Conservation (phyloP, 73 alveolate species). For the Paramecium octaurelia region DNA sequence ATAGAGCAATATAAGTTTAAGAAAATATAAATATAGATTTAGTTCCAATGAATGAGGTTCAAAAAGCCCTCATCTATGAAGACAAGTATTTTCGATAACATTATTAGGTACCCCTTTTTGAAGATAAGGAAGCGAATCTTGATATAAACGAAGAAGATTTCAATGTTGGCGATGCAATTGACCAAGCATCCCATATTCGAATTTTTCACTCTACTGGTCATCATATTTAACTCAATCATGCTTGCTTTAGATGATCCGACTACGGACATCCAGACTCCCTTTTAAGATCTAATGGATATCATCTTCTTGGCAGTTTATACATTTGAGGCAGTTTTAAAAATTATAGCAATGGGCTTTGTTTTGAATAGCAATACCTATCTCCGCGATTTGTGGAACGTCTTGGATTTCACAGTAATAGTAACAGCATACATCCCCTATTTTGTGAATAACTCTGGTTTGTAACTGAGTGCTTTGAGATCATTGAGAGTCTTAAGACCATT, state of each 20-base stretch:
- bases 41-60: constrained; percentile 40
- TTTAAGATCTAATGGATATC: constrained; percentile 10
- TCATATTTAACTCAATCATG: constrained; percentile 66
- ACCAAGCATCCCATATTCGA: constrained; percentile 54
- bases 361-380: constrained; percentile 58
- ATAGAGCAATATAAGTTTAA: neutral
- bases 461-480: constrained; percentile 87
- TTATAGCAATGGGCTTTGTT: constrained; percentile 62
- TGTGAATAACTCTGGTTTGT: constrained; percentile 60
- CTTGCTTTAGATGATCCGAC: constrained; percentile 88
- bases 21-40: constrained; percentile 1
- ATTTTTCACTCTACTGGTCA: constrained; percentile 17
- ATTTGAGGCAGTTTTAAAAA: constrained; percentile 58
- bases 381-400: constrained; percentile 79
- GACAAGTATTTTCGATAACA: neutral
- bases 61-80: constrained; percentile 33
- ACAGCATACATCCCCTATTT: constrained; percentile 76
- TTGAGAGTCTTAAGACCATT: constrained; percentile 96
- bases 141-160: neutral
- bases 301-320: constrained; percentile 55
- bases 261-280: neutral
- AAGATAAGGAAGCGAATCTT: neutral
- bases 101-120: neutral
- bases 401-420: constrained; percentile 72
- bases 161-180: neutral